Conservation (phyloP, 208 protist genomes). For the Crithidia acanthocephali region DNA sequence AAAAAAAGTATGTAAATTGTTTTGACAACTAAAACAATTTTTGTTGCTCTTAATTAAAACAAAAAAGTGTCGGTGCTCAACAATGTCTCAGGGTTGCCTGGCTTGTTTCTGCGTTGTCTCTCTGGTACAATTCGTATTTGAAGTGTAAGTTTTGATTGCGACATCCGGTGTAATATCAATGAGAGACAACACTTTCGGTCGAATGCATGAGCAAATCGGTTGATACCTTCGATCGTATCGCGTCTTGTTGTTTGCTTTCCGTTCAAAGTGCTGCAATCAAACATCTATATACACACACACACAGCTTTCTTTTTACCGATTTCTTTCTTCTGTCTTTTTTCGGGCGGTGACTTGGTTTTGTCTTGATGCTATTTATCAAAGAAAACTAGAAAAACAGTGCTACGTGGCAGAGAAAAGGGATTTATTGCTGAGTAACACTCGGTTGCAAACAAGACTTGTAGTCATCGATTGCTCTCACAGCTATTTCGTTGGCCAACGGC, state of each 20-base stretch:
- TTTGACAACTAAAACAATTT: too few relatives aligned
- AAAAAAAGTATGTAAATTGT: neutral
- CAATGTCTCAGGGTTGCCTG: neutral
- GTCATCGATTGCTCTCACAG: too few relatives aligned
- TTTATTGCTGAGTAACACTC: too few relatives aligned
- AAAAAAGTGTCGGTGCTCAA: neutral
- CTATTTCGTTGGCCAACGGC: too few relatives aligned
- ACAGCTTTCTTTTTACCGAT: slow-evolving; percentile 11
- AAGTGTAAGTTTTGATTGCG: neutral
- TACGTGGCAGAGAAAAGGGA: too few relatives aligned
- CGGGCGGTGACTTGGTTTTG: too few relatives aligned
- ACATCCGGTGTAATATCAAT: neutral
- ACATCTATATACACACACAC: neutral
- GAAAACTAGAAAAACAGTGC: too few relatives aligned
- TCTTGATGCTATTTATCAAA: too few relatives aligned
- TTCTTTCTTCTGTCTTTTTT: too few relatives aligned
- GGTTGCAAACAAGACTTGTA: too few relatives aligned
- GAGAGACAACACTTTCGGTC: neutral
- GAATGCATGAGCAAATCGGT: neutral
- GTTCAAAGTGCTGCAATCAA: slow-evolving; percentile 6
- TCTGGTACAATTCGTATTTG: neutral
- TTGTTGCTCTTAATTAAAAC: neutral
- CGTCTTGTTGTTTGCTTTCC: neutral
- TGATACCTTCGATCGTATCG: neutral
- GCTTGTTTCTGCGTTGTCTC: neutral